Base-by-base conservation (phyloP, 495 filamentous ascomycete species). In the Xylaria nigripes region DNA sequence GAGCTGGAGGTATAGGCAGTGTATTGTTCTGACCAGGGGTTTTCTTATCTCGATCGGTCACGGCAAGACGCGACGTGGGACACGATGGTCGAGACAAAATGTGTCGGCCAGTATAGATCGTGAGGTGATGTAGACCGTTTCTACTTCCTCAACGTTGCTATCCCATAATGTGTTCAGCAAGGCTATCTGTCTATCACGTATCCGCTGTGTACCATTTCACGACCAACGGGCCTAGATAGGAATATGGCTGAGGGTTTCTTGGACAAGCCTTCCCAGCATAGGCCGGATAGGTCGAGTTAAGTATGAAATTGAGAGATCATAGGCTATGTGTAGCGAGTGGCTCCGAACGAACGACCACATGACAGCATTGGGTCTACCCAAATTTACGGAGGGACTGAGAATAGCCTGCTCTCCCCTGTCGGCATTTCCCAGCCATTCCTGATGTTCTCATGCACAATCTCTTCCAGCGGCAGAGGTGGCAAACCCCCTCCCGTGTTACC, bases 31-130 rank as follows among this genome's bases (percentile, higher is more conserved):
- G 50, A 50, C 42, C 40, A 23, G 34, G 57, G 34, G 52, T 16
- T 55, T 9, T 13, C 51, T 61, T 57, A 61, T 66, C 61, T 66
- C 58, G 58, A 66, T 63, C 56, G 51, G 54, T 58, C 58, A 63
- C 58, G 23, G 29, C 34, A 54, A 21, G 40, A 51, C 51, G 44
- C 16, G 51, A 42, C 23, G 32, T 54, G 45, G n/a, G 51, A 54
- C 51, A 48, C 51, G 40, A 30, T 36, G 21, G 19, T 48, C 22
- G 47, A 23, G 34, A 42, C 32, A 44, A 12, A 41, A 1, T 32
- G 19, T 36, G 46, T 25, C 24, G 25, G 42, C 27, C 38, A 13
- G 34, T 50, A 40, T 32, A 22, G 19, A 12, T 21, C 19, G 10
- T 10, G 27, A 5, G 25, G 48, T 24, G 16, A 46, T 5, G 47